Evolutionary conservation across 768 basidiomycete genomes (phyloP).

Genomic region (Suillus discolor): DNA sequence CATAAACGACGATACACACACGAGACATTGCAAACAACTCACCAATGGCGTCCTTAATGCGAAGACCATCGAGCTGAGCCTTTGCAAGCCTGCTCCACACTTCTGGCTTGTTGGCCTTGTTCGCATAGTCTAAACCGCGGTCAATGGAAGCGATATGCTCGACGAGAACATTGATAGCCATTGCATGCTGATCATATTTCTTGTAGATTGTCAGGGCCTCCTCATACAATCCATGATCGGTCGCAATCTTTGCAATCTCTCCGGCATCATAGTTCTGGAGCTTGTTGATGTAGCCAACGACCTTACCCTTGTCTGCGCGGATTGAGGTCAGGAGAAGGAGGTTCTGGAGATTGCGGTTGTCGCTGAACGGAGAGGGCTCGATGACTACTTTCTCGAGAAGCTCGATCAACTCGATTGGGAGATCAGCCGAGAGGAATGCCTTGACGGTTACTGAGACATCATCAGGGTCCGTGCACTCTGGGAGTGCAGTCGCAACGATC

Average conservation of each 20-base stretch:
- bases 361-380: conserved; percentile 95
- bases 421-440: conserved; percentile 95
- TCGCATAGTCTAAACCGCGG: conserved; percentile 93
- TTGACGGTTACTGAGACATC: conserved; percentile 99
- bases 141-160: conserved; percentile 98
- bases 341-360: conserved; percentile 97
- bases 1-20: conserved; percentile 4
- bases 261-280: conserved; percentile 92
- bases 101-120: conserved; percentile 93
- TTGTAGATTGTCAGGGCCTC: conserved; percentile 97
- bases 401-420: conserved; percentile 96
- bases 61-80: conserved; percentile 96
- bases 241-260: conserved; percentile 97
- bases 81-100: conserved; percentile 99
- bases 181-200: conserved; percentile 93
- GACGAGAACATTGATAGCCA: conserved; percentile 96
- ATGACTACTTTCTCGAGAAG: conserved; percentile 98
- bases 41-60: conserved; percentile 98
- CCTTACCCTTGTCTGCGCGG: conserved; percentile 97
- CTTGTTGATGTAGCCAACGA: conserved; percentile 97
- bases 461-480: conserved; percentile 96
- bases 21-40: conserved; percentile 23
- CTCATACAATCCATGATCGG: conserved; percentile 92
- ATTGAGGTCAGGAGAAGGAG: conserved; percentile 93
- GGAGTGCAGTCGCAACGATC: conserved; percentile 93